phyloP scores from a whole-genome alignment of 2,329 filamentous ascomycete species.

The Ceratocystis huliohia region DNA sequence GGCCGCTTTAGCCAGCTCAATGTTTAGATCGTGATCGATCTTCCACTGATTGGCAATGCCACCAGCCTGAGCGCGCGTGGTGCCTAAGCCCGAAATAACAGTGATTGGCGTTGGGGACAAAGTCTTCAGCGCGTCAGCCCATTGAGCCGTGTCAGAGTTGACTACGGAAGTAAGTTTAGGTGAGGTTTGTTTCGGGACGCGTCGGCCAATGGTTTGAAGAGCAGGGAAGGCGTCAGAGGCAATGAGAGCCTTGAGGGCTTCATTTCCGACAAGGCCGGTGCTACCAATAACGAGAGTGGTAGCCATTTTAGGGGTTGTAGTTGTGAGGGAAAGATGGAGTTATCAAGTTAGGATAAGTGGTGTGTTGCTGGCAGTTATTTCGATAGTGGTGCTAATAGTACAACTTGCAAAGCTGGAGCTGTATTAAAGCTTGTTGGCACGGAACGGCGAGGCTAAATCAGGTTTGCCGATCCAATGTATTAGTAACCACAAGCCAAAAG shows the following conservation, averaged over 20 bases:
- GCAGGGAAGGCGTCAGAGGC: constrained; percentile 37
- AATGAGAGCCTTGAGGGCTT: constrained; percentile 59
- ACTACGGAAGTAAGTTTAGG: constrained; percentile 52
- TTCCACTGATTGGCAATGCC: constrained; percentile 68
- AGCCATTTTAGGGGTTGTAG: constrained; percentile 30
- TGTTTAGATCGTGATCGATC: constrained; percentile 77
- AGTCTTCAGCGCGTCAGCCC: constrained; percentile 47
- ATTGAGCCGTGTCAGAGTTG: constrained; percentile 54
- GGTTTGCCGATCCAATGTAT: too few relatives aligned
- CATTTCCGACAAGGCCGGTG: constrained; percentile 56
- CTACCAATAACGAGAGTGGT: constrained; percentile 47
- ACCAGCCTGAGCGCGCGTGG: constrained; percentile 63
- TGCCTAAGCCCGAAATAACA: constrained; percentile 69
- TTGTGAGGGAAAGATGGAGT: not conserved
- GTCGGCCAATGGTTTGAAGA: constrained; percentile 54
- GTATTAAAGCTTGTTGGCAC: too few relatives aligned
- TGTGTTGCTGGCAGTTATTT: not conserved
- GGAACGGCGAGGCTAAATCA: too few relatives aligned
- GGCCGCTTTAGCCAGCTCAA: constrained; percentile 63
- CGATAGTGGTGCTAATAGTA: too few relatives aligned
- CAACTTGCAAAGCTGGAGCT: too few relatives aligned
- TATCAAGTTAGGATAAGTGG: not conserved
- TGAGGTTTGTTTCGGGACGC: constrained; percentile 40
- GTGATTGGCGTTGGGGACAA: constrained; percentile 45
- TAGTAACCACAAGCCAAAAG: too few relatives aligned